These are phyloP conservation scores for Aquilaria agallochum DNA, from an alignment of 441 rosid species.

Conservation along the genomic window DNA sequence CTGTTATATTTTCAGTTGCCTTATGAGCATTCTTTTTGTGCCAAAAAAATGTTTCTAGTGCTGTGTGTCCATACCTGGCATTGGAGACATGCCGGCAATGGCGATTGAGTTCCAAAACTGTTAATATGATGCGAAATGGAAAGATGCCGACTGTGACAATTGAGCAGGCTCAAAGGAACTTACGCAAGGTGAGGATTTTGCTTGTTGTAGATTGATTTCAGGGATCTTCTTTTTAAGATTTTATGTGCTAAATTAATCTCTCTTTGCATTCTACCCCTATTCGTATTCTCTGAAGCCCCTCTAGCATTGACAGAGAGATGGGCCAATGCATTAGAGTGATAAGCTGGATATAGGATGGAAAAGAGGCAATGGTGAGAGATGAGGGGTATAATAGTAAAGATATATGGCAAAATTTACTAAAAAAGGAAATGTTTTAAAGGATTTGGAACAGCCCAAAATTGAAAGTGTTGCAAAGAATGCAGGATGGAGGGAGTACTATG, in stretches of 20 bases:
- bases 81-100: slow-evolving; percentile 97
- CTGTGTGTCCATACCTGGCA: slow-evolving; percentile 94
- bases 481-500: too few species aligned
- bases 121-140: slow-evolving; percentile 90
- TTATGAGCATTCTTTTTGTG: slow-evolving; percentile 8
- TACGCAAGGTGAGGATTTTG: slow-evolving; percentile 60
- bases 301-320: neutral
- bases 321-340: neutral
- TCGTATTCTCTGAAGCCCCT: neutral
- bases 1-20: too few species aligned
- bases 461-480: too few species aligned
- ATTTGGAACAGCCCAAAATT: too few species aligned
- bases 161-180: slow-evolving; percentile 96
- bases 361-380: too few species aligned
- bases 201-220: slow-evolving; percentile 2
- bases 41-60: slow-evolving; percentile 49
- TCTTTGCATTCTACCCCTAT: slow-evolving; percentile 1
- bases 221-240: slow-evolving; percentile 11
- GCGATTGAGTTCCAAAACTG: slow-evolving; percentile 95
- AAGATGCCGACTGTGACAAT: slow-evolving; percentile 98
- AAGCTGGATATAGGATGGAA: too few species aligned
- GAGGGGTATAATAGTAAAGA: too few species aligned
- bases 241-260: slow-evolving; percentile 1
- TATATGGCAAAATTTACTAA: too few species aligned
- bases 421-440: too few species aligned